Base-by-base conservation (phyloP, 768 basidiomycete species). In the Sporobolomyces roseus region DNA sequence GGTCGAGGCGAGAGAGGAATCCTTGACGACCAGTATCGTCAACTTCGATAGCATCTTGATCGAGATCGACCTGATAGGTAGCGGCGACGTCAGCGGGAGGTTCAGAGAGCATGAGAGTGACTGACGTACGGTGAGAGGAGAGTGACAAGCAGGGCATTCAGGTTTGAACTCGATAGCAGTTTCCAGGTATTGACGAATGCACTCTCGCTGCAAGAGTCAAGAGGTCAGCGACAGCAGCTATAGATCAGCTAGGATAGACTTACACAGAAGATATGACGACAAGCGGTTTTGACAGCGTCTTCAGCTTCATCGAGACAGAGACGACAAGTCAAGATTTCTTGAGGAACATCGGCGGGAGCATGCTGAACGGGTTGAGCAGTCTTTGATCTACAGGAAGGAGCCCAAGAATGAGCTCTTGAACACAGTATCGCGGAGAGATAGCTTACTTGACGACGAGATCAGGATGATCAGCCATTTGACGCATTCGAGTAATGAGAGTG, bases 241-340 rank as follows among this genome's bases (percentile, higher is more conserved):
- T 9, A 46, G 10, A 7, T 46, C 45, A 58, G 46, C 4, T 14
- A 61, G 21, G 14, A n/a, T n/a, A 3, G 14, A 61, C 68, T 49
- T 7, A 74, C 74, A 71, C 72, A 79, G 72, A 96, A 99, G 70
- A 96, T 87, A 77, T 99, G 96, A 46, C 85, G 85, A 77, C 96
- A 99, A 74, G 87, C 89, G 30, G 92, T 87, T 76, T 91, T 86
- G 70, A 99, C 97, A 4, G 96, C 92, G 75, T 99, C 96, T 79
- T 99, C 96, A 0, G 91, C 94, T 46, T 96, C 83, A 74, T 99
- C 96, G 74, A 92, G 91, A 79, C 96, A 99, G n/a, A 99, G 80
- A 62, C 96, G 84, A 77, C 96, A 99, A 12, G 72, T 74, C 30
- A 74, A 35, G 45, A 77, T 65, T n/a, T 69, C 72, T 29, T 68